phyloP scores from a whole-genome alignment of 768 basidiomycete genomes.

The Strobilomyces dryophilus region DNA sequence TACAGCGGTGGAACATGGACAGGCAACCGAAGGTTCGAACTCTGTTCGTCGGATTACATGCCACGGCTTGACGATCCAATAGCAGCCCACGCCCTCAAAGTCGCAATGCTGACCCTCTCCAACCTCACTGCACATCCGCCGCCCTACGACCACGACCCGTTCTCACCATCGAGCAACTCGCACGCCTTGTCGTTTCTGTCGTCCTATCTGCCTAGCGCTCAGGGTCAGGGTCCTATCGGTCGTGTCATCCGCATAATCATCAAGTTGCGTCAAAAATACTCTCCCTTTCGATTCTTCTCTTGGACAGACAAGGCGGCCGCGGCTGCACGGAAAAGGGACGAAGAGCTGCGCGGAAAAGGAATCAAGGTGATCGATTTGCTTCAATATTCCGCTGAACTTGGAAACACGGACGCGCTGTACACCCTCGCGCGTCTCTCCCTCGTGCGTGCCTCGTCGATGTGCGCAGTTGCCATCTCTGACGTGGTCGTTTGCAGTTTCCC shows the following conservation, averaged over 20 bases:
- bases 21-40: constrained; percentile 48
- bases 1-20: constrained; percentile 32
- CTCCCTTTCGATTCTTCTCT: constrained; percentile 42
- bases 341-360: constrained; percentile 65
- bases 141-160: constrained; percentile 51
- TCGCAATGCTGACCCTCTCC: constrained; percentile 65
- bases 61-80: constrained; percentile 2
- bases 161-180: constrained; percentile 33
- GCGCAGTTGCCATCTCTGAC: not conserved
- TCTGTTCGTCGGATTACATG: not conserved
- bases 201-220: constrained; percentile 63
- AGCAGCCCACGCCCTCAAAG: constrained; percentile 74
- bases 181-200: constrained; percentile 52
- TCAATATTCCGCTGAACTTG: constrained; percentile 77
- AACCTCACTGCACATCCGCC: constrained; percentile 59
- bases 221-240: constrained; percentile 75
- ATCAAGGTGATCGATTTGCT: constrained; percentile 80
- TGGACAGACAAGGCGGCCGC: constrained; percentile 38
- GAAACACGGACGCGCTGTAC: constrained; percentile 69
- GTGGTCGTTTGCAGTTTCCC: constrained; percentile 49
- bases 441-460: constrained; percentile 37
- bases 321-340: constrained; percentile 53
- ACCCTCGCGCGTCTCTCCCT: constrained; percentile 63
- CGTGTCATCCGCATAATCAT: constrained; percentile 62
- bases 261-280: constrained; percentile 61